Evolutionary conservation across 352 stramenopile genomes (phyloP).

Genomic region (Globisporangium apiculatum): DNA sequence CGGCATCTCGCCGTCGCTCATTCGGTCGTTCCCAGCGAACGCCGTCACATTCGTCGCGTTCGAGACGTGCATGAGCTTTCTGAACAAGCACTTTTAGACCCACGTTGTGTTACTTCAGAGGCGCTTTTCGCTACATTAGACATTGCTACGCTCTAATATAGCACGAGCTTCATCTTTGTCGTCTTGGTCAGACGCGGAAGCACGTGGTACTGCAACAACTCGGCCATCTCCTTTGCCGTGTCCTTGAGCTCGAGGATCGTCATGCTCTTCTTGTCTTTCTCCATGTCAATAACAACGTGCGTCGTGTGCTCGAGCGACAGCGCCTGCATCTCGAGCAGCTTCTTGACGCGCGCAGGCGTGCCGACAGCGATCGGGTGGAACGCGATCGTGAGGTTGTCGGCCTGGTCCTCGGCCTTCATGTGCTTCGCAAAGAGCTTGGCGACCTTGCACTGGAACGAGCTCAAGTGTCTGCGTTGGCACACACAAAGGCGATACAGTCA

Average conservation of each 20-base stretch:
- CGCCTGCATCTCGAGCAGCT: constrained; percentile 65
- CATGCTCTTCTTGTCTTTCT: constrained; percentile 84
- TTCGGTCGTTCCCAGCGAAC: constrained; percentile 75
- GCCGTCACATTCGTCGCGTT: constrained; percentile 84
- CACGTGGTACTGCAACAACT: constrained; percentile 73
- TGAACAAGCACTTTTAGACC: constrained; percentile 63
- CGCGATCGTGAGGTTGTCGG: constrained; percentile 59
- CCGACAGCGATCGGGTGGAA: constrained; percentile 79
- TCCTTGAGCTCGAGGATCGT: constrained; percentile 82
- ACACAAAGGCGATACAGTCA: not conserved
- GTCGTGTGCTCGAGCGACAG: constrained; percentile 76
- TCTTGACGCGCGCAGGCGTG: constrained; percentile 71
- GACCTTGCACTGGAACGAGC: constrained; percentile 85
- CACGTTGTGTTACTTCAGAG: not conserved
- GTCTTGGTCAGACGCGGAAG: constrained; percentile 51
- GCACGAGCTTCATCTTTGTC: constrained; percentile 62
- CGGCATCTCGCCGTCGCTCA: constrained; percentile 67
- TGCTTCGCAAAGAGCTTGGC: constrained; percentile 96
- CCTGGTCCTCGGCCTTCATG: constrained; percentile 88
- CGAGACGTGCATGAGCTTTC: constrained; percentile 69
- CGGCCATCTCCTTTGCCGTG: constrained; percentile 72
- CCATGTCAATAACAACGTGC: constrained; percentile 80
- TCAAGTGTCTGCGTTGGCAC: constrained; percentile 36
- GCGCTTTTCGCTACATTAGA: not conserved
- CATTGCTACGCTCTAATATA: constrained; percentile 39